Evolutionary conservation across 306 rosid genomes (phyloP).

Genomic region (Lathyrus aphaca): DNA sequence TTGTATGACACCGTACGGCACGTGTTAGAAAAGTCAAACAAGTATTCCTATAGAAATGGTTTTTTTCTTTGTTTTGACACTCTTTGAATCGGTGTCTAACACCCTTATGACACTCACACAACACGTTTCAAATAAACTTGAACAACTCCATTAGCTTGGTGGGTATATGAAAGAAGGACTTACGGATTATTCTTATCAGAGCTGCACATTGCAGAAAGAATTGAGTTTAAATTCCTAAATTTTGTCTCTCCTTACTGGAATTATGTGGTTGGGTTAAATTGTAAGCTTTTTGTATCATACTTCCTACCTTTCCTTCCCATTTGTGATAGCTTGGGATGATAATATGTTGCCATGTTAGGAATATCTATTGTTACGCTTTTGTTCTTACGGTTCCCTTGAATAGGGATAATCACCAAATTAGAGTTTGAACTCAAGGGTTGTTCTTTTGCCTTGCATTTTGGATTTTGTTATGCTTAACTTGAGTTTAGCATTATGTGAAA

Average conservation of each 20-base stretch:
- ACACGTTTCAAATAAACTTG: no score
- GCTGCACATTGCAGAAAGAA: neutral
- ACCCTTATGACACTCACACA: no score
- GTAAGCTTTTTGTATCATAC: neutral
- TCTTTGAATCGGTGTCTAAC: no score
- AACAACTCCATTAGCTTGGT: neutral
- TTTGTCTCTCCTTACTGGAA: neutral
- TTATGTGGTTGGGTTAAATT: neutral
- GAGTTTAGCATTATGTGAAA: neutral
- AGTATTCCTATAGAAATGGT: no score
- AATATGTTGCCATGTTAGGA: neutral
- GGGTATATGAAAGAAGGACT: constrained; percentile 1
- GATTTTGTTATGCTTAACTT: constrained; percentile 9
- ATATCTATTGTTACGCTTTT: neutral
- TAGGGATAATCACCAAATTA: neutral
- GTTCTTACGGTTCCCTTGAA: neutral
- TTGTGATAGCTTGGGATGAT: neutral
- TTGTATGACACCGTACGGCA: no score
- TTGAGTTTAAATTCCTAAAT: constrained; percentile 2
- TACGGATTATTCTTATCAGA: neutral
- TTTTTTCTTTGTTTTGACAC: no score
- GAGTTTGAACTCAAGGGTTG: constrained; percentile 1
- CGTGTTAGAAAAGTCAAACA: no score
- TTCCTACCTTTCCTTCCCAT: neutral
- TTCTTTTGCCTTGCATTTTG: constrained; percentile 4